A percentile compares a stretch with the other conserved stretches of the same genome.
Evolutionary conservation across 441 rosid species (phyloP).

Genomic region (Pelargonium citronellum): DNA sequence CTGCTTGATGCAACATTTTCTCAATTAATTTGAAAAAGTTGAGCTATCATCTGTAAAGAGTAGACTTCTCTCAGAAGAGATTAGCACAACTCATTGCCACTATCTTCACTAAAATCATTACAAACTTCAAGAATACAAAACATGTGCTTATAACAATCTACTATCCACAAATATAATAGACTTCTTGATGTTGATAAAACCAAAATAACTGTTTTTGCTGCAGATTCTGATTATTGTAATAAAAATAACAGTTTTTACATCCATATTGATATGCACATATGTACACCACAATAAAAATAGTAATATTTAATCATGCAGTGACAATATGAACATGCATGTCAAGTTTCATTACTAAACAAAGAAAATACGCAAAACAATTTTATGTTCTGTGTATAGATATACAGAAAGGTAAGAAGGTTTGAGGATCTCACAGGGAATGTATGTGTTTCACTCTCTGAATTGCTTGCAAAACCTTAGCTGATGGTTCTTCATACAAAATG

Average conservation of each 20-base stretch:
- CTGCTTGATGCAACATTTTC: conserved; percentile 7
- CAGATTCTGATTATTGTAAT: too few species aligned
- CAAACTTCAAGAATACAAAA: too few species aligned
- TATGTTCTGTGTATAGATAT: background rate
- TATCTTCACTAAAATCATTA: too few species aligned
- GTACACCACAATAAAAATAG: too few species aligned
- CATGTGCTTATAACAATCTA: too few species aligned
- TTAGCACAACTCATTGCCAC: background rate
- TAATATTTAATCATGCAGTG: too few species aligned
- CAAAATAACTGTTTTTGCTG: too few species aligned
- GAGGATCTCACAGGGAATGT: conserved; percentile 49
- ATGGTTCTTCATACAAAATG: conserved; percentile 78
- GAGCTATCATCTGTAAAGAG: conserved; percentile 2
- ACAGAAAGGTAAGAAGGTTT: background rate
- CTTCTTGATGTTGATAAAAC: background rate
- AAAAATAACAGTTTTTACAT: background rate
- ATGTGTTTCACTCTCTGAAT: conserved; percentile 61
- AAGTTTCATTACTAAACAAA: background rate
- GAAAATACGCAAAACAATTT: too few species aligned
- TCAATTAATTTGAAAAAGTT: background rate
- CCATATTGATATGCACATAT: background rate
- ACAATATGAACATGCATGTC: too few species aligned
- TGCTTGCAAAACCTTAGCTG: conserved; percentile 58
- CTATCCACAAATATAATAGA: background rate
- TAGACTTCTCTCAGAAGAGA: conserved; percentile 8